phyloP scores from a whole-genome alignment of 345 rosid species.

The Anacardium occidentale region DNA sequence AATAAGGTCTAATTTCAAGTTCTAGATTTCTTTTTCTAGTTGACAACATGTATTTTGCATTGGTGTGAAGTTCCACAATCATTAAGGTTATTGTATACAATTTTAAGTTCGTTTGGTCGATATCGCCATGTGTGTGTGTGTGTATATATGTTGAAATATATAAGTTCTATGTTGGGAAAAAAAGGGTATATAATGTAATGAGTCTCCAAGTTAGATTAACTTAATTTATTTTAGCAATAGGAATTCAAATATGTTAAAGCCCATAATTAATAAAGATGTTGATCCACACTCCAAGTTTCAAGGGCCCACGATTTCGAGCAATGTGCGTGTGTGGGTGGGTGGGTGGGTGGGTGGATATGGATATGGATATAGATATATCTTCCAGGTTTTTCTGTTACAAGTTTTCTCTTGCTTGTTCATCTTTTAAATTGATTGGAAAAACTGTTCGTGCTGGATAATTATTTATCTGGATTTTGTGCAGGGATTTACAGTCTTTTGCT shows the following conservation, averaged over 20 bases:
- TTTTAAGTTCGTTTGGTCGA: neutral
- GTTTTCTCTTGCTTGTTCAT: neutral
- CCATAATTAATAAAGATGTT: too few species aligned
- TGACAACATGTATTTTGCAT: neutral
- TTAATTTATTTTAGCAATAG: too few species aligned
- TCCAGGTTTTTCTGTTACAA: neutral
- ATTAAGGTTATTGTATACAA: neutral
- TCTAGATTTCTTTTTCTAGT: neutral
- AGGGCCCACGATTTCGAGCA: too few species aligned
- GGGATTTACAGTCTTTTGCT: conserved; percentile 31
- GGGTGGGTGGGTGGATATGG: too few species aligned
- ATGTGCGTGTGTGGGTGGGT: too few species aligned
- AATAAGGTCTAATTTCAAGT: neutral
- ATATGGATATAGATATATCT: neutral
- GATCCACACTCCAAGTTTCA: too few species aligned
- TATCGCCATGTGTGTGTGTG: neutral
- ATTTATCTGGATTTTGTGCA: conserved; percentile 17
- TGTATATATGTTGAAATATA: too few species aligned
- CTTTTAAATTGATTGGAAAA: neutral
- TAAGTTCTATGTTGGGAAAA: too few species aligned
- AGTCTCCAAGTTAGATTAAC: too few species aligned
- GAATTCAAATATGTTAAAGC: too few species aligned
- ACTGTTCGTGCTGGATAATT: neutral
- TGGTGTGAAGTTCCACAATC: neutral
- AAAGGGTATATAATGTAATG: too few species aligned